A percentile compares a stretch with the other conserved stretches of the same genome.
phyloP scores from a whole-genome alignment of 768 basidiomycete species.

The Hysterangium stoloniferum region DNA sequence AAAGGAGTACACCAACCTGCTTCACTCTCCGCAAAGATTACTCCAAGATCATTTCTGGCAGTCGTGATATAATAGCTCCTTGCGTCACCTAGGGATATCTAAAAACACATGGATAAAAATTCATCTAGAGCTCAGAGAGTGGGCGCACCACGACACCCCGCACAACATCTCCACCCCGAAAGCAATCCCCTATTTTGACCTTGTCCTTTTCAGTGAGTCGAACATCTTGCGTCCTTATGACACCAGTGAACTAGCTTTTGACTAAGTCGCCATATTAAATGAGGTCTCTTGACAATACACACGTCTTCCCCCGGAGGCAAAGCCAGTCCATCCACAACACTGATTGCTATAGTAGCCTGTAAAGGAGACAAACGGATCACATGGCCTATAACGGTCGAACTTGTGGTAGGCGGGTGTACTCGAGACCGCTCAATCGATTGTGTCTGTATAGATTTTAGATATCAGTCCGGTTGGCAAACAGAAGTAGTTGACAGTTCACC shows the following conservation, averaged over 20 bases:
- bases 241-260: constrained; percentile 51
- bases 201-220: constrained; percentile 86
- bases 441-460: constrained; percentile 32
- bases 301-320: constrained; percentile 72
- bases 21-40: constrained; percentile 86
- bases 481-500: constrained; percentile 33
- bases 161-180: constrained; percentile 87
- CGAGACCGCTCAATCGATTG: constrained; percentile 57
- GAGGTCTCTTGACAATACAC: not conserved
- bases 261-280: not conserved
- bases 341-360: constrained; percentile 78
- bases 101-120: not conserved
- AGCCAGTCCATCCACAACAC: constrained; percentile 80
- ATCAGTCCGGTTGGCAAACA: constrained; percentile 12
- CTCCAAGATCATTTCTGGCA: constrained; percentile 83
- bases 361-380: constrained; percentile 77
- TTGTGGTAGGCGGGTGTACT: constrained; percentile 64
- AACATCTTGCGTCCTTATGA: constrained; percentile 84
- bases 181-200: constrained; percentile 85
- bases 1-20: constrained; percentile 43
- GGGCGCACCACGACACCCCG: constrained; percentile 71
- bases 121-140: not conserved
- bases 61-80: constrained; percentile 90
- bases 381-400: constrained; percentile 73
- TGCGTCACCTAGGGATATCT: constrained; percentile 91